Conservation (phyloP, 768 basidiomycete species). For the Amanita rubescens region DNA sequence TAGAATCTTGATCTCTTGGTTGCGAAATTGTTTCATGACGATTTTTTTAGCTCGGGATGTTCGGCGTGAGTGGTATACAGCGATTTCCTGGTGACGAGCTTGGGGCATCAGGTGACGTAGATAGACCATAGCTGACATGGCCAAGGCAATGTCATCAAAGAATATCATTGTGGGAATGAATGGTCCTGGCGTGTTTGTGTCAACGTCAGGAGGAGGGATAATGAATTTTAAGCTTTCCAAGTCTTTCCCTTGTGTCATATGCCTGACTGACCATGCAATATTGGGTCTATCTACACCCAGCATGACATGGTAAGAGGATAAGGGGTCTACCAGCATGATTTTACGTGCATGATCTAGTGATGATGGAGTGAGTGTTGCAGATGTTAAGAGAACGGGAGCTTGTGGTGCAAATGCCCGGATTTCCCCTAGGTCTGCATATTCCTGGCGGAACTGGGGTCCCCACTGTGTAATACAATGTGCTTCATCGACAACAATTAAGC, state of each 20-base stretch:
- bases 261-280: slow-evolving; percentile 18
- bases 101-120: too few species aligned
- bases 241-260: slow-evolving; percentile 18
- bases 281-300: slow-evolving; percentile 31
- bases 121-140: too few species aligned
- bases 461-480: slow-evolving; percentile 31
- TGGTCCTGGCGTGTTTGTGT: too few species aligned
- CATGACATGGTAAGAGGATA: slow-evolving; percentile 23
- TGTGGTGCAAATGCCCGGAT: slow-evolving; percentile 23
- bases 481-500: slow-evolving; percentile 28
- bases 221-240: slow-evolving; percentile 1
- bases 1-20: too few species aligned
- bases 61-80: too few species aligned
- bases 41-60: too few species aligned
- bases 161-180: too few species aligned
- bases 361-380: slow-evolving; percentile 25
- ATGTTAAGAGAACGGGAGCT: slow-evolving; percentile 23
- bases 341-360: slow-evolving; percentile 20
- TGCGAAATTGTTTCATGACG: too few species aligned
- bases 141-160: too few species aligned
- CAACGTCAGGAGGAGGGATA: too few species aligned
- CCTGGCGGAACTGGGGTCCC: slow-evolving; percentile 26
- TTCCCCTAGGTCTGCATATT: slow-evolving; percentile 20
- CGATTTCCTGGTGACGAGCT: too few species aligned
- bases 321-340: slow-evolving; percentile 17